phyloP scores from a whole-genome alignment of 441 rosid genomes.

The Pelargonium australe region DNA sequence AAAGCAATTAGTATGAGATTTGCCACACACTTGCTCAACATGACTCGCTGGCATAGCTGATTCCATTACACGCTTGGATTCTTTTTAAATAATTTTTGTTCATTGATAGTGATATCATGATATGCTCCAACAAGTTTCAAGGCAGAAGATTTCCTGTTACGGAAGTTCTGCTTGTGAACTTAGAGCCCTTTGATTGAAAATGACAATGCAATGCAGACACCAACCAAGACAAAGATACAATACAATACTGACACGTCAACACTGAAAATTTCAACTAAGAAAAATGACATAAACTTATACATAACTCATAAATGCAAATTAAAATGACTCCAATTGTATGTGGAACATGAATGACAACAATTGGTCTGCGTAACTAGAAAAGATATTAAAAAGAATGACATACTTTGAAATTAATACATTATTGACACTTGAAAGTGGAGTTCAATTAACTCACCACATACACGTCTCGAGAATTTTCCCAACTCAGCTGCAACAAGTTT shows the following conservation, averaged over 20 bases:
- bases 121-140: neutral
- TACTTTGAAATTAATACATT: conserved; percentile 3
- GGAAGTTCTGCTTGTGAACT: too few species aligned
- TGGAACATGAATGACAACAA: too few species aligned
- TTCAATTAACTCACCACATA: conserved; percentile 47
- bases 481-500: conserved; percentile 92
- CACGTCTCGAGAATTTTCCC: conserved; percentile 67
- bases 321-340: too few species aligned
- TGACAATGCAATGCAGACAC: too few species aligned
- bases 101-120: neutral
- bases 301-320: too few species aligned
- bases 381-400: neutral
- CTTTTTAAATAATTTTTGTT: neutral
- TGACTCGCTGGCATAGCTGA: neutral
- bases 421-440: neutral
- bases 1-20: neutral
- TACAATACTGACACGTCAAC: too few species aligned
- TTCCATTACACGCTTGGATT: neutral
- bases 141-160: too few species aligned
- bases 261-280: too few species aligned
- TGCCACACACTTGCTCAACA: neutral
- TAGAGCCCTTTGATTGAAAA: too few species aligned
- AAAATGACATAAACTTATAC: too few species aligned
- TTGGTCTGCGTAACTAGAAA: neutral
- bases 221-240: too few species aligned